Conservation (phyloP, 768 basidiomycete species). For the Amanita subjunquillea region DNA sequence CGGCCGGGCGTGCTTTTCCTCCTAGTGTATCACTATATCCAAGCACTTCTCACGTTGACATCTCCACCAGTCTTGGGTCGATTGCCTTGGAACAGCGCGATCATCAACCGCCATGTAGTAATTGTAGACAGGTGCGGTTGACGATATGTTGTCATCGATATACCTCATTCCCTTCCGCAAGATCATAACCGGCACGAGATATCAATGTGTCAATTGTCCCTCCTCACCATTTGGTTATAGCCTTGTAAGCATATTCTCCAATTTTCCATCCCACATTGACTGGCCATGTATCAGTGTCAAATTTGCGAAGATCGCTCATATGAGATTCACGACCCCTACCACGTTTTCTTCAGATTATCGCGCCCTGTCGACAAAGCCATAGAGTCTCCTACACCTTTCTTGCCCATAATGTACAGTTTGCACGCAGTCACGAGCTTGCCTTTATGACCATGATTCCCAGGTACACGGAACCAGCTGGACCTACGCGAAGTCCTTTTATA, state of each 20-base stretch:
- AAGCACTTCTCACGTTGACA: not conserved
- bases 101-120: slow-evolving; percentile 48
- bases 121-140: slow-evolving; percentile 37
- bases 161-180: slow-evolving; percentile 16
- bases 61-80: not conserved
- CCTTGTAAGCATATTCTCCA: slow-evolving; percentile 38
- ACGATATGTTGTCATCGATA: not conserved
- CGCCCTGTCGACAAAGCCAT: slow-evolving; percentile 59
- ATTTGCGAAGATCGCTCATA: slow-evolving; percentile 76
- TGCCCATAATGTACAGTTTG: slow-evolving; percentile 32
- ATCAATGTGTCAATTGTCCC: slow-evolving; percentile 86
- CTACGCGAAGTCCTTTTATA: slow-evolving; percentile 28
- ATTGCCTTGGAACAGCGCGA: slow-evolving; percentile 18
- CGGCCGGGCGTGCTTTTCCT: slow-evolving; percentile 30
- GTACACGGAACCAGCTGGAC: slow-evolving; percentile 55
- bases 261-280: slow-evolving; percentile 1
- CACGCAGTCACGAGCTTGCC: slow-evolving; percentile 14
- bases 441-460: slow-evolving; percentile 23
- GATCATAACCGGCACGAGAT: slow-evolving; percentile 71
- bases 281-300: slow-evolving; percentile 47
- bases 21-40: not conserved
- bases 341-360: slow-evolving; percentile 82
- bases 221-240: slow-evolving; percentile 63
- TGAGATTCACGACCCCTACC: slow-evolving; percentile 69
- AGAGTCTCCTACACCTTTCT: slow-evolving; percentile 42